Percentiles rank a stretch among this genome's conserved stretches.
Conservation (phyloP, 495 filamentous ascomycete genomes). For the Hypomontagnella monticulosa region DNA sequence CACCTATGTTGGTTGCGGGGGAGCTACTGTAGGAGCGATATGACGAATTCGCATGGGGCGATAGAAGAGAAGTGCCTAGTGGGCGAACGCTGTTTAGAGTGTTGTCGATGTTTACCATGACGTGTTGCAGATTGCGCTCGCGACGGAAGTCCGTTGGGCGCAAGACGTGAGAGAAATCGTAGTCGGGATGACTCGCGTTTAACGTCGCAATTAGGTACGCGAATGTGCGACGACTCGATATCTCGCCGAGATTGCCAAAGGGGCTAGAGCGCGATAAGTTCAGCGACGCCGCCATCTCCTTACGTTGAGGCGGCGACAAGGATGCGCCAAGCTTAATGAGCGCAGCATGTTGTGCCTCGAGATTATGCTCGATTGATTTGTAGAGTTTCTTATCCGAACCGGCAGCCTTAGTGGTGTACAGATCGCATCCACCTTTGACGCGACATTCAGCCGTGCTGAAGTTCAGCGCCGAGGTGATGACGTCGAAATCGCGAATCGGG, state of each 20-base stretch:
- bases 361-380: constrained; percentile 87
- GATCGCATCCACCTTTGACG: constrained; percentile 89
- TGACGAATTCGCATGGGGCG: constrained; percentile 33
- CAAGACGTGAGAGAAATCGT: constrained; percentile 93
- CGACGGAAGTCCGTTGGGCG: constrained; percentile 87
- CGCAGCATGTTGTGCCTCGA: constrained; percentile 89
- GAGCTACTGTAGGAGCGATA: constrained; percentile 44
- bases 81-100: constrained; percentile 87
- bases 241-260: constrained; percentile 87
- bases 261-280: constrained; percentile 86
- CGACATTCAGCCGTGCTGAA: constrained; percentile 93
- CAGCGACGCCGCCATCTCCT: constrained; percentile 64
- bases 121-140: constrained; percentile 74
- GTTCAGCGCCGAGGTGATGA: constrained; percentile 87
- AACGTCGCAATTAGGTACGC: constrained; percentile 96
- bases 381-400: constrained; percentile 95
- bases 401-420: constrained; percentile 96
- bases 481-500: constrained; percentile 86
- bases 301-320: constrained; percentile 77
- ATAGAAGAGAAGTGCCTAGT: constrained; percentile 48
- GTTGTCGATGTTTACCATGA: constrained; percentile 86
- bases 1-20: constrained; percentile 39
- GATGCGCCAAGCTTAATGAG: constrained; percentile 82
- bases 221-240: constrained; percentile 88
- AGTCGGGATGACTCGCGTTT: constrained; percentile 97